Evolutionary conservation across 257 asterid genomes (phyloP), one percentile per base, ranked within the genome.

Genomic region (Solanum appendiculatum): DNA sequence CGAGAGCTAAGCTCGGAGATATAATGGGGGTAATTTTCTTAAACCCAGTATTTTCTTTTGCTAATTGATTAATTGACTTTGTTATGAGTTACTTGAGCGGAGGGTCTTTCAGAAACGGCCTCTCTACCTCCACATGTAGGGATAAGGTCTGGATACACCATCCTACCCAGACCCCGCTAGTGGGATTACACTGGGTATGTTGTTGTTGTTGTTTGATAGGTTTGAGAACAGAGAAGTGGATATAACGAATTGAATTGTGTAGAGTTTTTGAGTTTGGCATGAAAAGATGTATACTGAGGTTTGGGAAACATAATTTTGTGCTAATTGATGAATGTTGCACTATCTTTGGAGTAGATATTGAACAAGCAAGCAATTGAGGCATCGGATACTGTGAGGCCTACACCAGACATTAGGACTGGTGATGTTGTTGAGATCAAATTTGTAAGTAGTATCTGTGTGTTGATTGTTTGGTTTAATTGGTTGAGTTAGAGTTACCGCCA

Each of bases 341-440:
- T 87, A 81, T 40, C 25, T 82, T 54, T 86, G 72, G 87, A 87
- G 83, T 94, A 96, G 99, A 93, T 96, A 88, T 89, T 96, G 91
- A 94, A 96, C 82, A 93, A 90, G 91, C 90, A 89, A 90, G 98
- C 98, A 54, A 77, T 96, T 81, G 99, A 96, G 86, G 99, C 94
- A 85, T 92, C 98, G 11, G 97, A 92, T 20, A 89, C 87, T 85
- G 88, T 58, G 86, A 92, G 99, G 90, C 93, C 93, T 44, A 95
- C 91, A 42, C 99, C 99, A 16, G 98, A 95, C 87, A 93, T 96
- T 81, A 95, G 98, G 84, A 89, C 93, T 16, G 98, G 99, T 33
- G 99, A 96, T 88, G 58, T 96, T 70, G 98, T 96, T 46, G 97
- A 95, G 90, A 94, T 96, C 89, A 96, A 96, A 92, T 93, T 94